Evolutionary conservation across 2,329 filamentous ascomycete species (phyloP).

Genomic region (Ascochyta clinopodiicola): DNA sequence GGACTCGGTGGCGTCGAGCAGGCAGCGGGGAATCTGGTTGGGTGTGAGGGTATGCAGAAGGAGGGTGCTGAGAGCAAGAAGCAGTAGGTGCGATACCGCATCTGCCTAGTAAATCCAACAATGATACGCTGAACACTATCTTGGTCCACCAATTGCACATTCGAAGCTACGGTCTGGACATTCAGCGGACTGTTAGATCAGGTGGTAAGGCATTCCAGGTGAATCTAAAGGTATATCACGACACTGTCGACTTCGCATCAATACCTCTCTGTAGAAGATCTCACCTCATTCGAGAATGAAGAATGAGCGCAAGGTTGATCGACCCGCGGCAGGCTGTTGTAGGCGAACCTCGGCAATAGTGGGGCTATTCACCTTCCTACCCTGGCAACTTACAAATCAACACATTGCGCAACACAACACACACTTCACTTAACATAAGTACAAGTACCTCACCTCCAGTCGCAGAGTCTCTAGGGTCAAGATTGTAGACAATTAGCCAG

Average conservation of each 20-base stretch:
- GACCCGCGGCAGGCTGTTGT: not conserved
- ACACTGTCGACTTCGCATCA: too few species aligned
- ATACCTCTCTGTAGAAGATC: too few species aligned
- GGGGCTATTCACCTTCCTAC: slow-evolving; percentile 9
- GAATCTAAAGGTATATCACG: too few species aligned
- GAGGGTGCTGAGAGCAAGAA: slow-evolving; percentile 43
- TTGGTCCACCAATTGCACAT: not conserved
- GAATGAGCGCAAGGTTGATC: not conserved
- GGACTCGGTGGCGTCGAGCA: slow-evolving; percentile 71
- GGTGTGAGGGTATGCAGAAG: slow-evolving; percentile 72
- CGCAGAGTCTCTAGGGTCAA: not conserved
- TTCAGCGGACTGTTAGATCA: not conserved
- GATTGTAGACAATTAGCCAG: not conserved
- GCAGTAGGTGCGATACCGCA: slow-evolving; percentile 15
- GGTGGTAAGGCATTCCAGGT: not conserved
- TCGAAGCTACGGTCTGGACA: too few species aligned
- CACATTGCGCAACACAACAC: not conserved
- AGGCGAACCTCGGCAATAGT: slow-evolving; percentile 13
- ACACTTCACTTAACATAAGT: not conserved
- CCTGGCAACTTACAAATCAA: slow-evolving; percentile 16
- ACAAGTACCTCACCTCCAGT: not conserved
- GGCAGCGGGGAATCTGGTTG: slow-evolving; percentile 66
- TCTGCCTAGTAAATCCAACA: not conserved
- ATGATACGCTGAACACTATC: not conserved
- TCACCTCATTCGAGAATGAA: too few species aligned